phyloP scores from a whole-genome alignment of 1,139 yeast genomes.

The Yamadazyma dushanensis region DNA sequence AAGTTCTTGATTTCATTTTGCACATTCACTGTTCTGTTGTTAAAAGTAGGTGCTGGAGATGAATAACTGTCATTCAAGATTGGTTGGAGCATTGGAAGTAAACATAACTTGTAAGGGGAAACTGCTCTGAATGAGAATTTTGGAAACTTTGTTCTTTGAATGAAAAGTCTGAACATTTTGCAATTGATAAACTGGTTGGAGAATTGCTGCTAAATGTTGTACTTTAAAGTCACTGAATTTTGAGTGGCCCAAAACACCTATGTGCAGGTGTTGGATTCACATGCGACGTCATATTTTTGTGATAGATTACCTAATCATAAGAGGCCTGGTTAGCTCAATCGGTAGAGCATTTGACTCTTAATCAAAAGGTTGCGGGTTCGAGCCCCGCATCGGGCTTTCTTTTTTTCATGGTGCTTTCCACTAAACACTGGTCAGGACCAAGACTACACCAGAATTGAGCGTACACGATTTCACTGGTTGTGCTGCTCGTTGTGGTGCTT shows the following conservation, averaged over 20 bases:
- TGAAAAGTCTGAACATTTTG: conserved; percentile 15
- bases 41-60: not conserved
- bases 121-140: conserved; percentile 12
- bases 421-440: too few species aligned
- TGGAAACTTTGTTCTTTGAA: conserved; percentile 15
- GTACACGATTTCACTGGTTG: too few species aligned
- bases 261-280: too few species aligned
- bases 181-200: too few species aligned
- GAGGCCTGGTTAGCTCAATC: conserved; percentile 30
- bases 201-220: too few species aligned
- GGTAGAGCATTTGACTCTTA: conserved; percentile 33
- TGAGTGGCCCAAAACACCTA: too few species aligned
- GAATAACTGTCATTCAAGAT: conserved; percentile 10
- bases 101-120: conserved; percentile 9
- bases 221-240: too few species aligned
- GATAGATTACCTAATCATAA: too few species aligned
- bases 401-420: too few species aligned
- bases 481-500: too few species aligned
- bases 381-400: conserved; percentile 55
- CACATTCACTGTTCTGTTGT: not conserved
- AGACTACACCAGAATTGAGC: too few species aligned
- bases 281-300: too few species aligned
- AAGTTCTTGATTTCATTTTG: conserved; percentile 1
- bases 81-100: conserved; percentile 8
- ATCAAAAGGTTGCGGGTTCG: conserved; percentile 54